Conservation (phyloP, 495 filamentous ascomycete genomes). For the Neurospora tetrasperma region DNA sequence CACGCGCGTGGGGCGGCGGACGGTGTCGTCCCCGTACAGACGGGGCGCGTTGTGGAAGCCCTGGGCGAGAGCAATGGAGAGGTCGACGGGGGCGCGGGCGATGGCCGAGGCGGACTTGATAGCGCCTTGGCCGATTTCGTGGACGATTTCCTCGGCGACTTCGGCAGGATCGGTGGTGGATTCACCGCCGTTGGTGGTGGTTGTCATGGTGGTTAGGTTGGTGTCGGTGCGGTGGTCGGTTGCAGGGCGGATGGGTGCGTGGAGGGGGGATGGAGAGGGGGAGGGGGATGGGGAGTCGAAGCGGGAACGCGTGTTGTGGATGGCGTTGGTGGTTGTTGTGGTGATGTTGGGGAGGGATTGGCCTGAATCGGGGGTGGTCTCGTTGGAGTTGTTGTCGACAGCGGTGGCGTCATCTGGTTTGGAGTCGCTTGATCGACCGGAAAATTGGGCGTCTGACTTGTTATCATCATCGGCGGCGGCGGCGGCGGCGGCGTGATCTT, state of each 20-base stretch:
- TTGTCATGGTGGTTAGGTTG: slow-evolving; percentile 6
- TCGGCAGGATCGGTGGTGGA: slow-evolving; percentile 18
- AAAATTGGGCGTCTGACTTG: not conserved
- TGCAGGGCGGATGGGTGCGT: not conserved
- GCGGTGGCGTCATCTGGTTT: slow-evolving; percentile 1
- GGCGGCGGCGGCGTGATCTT: slow-evolving; percentile 1
- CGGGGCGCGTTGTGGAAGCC: slow-evolving; percentile 79
- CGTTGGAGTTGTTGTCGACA: not conserved
- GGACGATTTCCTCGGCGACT: slow-evolving; percentile 25
- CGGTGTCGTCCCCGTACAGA: slow-evolving; percentile 50
- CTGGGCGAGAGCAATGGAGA: slow-evolving; percentile 63
- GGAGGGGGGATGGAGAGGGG: not conserved
- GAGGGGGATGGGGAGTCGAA: not conserved
- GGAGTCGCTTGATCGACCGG: not conserved
- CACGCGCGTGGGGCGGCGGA: slow-evolving; percentile 43
- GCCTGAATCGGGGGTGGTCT: not conserved
- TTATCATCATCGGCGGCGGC: not conserved
- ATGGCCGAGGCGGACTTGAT: slow-evolving; percentile 37
- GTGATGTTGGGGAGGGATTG: slow-evolving; percentile 2
- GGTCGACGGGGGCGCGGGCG: slow-evolving; percentile 50
- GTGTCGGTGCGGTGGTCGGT: slow-evolving; percentile 6
- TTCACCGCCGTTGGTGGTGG: slow-evolving; percentile 21
- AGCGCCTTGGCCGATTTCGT: slow-evolving; percentile 38
- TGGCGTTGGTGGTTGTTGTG: slow-evolving; percentile 14
- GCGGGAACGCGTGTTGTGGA: slow-evolving; percentile 1